phyloP scores from a whole-genome alignment of 495 filamentous ascomycete genomes.

The Aspergillus hancockii region DNA sequence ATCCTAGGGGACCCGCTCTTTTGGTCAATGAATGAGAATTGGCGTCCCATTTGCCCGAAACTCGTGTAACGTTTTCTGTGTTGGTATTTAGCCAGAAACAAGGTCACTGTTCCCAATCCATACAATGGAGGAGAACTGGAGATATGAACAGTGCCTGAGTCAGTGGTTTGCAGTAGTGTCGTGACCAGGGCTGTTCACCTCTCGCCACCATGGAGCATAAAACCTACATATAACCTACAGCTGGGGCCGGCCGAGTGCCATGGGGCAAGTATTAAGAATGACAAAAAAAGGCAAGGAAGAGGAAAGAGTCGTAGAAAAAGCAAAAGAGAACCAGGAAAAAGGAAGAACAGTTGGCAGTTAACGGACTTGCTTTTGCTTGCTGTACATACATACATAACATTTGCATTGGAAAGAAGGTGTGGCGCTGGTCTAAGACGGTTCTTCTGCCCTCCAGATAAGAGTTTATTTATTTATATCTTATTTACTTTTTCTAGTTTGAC shows the following conservation, averaged over 20 bases:
- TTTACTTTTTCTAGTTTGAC: background rate
- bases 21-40: background rate
- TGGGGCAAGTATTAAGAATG: background rate
- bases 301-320: background rate
- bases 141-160: background rate
- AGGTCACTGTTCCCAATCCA: background rate
- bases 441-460: background rate
- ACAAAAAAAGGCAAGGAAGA: background rate
- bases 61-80: background rate
- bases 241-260: no score
- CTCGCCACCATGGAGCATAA: background rate
- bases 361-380: slow-evolving; percentile 4
- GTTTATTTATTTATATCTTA: background rate
- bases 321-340: background rate
- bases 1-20: background rate
- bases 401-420: slow-evolving; percentile 3
- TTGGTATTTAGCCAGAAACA: background rate
- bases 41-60: background rate
- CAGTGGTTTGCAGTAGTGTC: background rate
- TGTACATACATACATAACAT: slow-evolving; percentile 3
- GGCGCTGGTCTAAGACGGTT: background rate
- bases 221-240: background rate
- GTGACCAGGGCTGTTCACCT: background rate
- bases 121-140: background rate
- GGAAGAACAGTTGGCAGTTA: background rate